These are phyloP conservation scores for Picocystis sp. DNA, from an alignment of 163 green algal genomes.

Conservation along the genomic window DNA sequence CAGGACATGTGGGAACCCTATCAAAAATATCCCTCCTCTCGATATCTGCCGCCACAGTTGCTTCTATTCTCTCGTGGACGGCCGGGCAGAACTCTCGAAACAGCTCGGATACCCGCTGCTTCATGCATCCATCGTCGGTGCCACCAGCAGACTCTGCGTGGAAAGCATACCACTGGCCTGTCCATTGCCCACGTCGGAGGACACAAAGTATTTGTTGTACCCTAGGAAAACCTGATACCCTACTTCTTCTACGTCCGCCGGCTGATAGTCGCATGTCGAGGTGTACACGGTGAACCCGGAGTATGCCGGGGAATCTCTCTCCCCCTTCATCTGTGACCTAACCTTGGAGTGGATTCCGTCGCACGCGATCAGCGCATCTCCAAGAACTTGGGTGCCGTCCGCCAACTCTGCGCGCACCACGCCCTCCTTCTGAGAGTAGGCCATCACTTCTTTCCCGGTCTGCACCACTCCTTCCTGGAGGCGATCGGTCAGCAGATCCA, in stretches of 20 bases:
- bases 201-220: slow-evolving; percentile 93
- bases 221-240: slow-evolving; percentile 96
- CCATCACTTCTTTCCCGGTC: slow-evolving; percentile 18
- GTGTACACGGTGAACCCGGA: slow-evolving; percentile 91
- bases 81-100: slow-evolving; percentile 29
- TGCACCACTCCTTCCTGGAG: not conserved
- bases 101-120: slow-evolving; percentile 30
- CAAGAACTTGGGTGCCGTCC: slow-evolving; percentile 40
- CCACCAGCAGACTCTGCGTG: not conserved
- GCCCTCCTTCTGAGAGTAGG: slow-evolving; percentile 18
- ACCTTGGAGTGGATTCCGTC: slow-evolving; percentile 91
- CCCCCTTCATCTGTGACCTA: not conserved
- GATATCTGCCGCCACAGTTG: slow-evolving; percentile 43
- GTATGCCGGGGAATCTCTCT: slow-evolving; percentile 60
- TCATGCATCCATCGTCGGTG: slow-evolving; percentile 46
- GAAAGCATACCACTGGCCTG: slow-evolving; percentile 83
- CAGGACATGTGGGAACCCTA: slow-evolving; percentile 73
- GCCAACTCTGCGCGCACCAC: slow-evolving; percentile 16
- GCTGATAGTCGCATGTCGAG: slow-evolving; percentile 57
- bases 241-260: slow-evolving; percentile 79
- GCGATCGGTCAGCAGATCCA: not conserved
- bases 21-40: slow-evolving; percentile 85
- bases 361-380: slow-evolving; percentile 79
- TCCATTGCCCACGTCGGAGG: slow-evolving; percentile 79
- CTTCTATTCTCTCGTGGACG: slow-evolving; percentile 32